phyloP scores from a whole-genome alignment of 305 asterid species.

The Fraxinus baroniana region DNA sequence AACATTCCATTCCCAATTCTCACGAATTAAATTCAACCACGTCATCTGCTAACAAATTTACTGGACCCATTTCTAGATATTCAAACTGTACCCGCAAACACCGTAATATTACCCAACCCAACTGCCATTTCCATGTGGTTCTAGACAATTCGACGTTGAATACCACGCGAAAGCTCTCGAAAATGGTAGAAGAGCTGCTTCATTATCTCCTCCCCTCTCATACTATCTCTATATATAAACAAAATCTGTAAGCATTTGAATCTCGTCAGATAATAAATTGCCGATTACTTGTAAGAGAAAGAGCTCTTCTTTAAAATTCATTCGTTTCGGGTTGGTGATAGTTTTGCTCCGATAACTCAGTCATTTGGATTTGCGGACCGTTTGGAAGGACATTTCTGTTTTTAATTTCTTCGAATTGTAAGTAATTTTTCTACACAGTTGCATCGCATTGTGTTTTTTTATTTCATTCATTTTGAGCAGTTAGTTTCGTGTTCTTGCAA shows the following conservation, averaged over 20 bases:
- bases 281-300: conserved; percentile 7
- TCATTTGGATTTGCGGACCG: conserved; percentile 53
- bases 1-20: background rate
- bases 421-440: conserved; percentile 13
- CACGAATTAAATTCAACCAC: background rate
- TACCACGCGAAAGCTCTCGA: conserved; percentile 68
- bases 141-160: conserved; percentile 35
- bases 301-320: conserved; percentile 6
- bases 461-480: background rate
- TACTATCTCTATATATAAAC: background rate
- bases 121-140: conserved; percentile 39
- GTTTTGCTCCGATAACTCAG: conserved; percentile 36
- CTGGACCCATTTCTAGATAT: background rate
- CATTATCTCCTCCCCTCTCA: background rate
- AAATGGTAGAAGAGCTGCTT: conserved; percentile 35
- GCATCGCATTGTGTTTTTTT: background rate
- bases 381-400: conserved; percentile 31
- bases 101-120: background rate
- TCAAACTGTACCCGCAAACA: background rate
- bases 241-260: background rate
- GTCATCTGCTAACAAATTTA: background rate
- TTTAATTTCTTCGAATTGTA: conserved; percentile 26
- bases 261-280: background rate
- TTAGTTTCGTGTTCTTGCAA: background rate
- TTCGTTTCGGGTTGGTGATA: conserved; percentile 46